These are phyloP conservation scores for Kwoniella shivajii DNA, from an alignment of 1,284 basidiomycete species.

Conservation along the genomic window DNA sequence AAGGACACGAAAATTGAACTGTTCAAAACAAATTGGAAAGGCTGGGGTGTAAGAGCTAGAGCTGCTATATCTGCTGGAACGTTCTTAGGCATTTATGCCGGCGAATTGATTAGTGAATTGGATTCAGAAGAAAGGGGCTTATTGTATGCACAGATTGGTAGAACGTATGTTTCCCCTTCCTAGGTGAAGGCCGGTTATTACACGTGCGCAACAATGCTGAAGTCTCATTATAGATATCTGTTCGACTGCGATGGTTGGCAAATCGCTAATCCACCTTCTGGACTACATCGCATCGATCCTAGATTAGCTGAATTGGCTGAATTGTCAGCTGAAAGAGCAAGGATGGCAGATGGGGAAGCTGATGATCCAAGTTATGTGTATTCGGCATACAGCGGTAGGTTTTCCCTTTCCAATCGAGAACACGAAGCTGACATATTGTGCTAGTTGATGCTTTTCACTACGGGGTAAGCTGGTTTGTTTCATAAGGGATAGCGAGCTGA, in stretches of 20 bases:
- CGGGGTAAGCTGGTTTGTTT: constrained; percentile 63
- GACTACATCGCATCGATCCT: constrained; percentile 43
- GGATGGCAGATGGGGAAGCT: constrained; percentile 29
- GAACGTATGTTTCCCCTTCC: constrained; percentile 64
- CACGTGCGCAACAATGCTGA: no score
- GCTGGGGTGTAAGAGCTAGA: constrained; percentile 77
- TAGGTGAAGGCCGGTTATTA: no score
- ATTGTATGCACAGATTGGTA: constrained; percentile 71
- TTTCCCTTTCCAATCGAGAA: not conserved
- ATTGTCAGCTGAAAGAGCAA: constrained; percentile 26
- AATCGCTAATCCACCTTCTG: constrained; percentile 56
- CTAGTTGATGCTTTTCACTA: constrained; percentile 81
- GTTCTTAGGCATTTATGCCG: constrained; percentile 81
- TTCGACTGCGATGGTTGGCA: constrained; percentile 79
- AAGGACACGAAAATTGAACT: constrained; percentile 65
- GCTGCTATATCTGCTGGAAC: constrained; percentile 66
- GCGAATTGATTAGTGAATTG: constrained; percentile 72
- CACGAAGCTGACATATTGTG: constrained; percentile 52
- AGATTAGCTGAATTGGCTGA: constrained; percentile 36
- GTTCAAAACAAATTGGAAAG: constrained; percentile 64
- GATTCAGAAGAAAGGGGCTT: constrained; percentile 68
- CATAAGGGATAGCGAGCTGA: constrained; percentile 1
- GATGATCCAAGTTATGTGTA: constrained; percentile 48
- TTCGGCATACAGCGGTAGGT: constrained; percentile 48
- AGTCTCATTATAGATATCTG: constrained; percentile 71